Conservation (phyloP, 2,329 filamentous ascomycete genomes). For the Calonectria pseudoreteaudii region DNA sequence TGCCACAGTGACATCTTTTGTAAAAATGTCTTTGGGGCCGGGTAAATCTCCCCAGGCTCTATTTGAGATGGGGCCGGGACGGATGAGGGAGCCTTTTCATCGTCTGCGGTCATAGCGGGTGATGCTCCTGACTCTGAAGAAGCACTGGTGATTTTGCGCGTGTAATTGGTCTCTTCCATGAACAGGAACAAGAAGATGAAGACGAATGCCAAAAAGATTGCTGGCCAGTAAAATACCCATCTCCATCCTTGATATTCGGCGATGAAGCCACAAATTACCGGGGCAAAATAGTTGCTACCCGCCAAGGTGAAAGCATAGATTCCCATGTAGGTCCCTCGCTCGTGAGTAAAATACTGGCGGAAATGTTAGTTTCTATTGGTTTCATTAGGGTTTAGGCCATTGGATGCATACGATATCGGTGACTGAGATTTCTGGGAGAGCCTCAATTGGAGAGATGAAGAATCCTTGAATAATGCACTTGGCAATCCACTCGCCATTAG, state of each 20-base stretch:
- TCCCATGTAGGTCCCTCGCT: constrained; percentile 57
- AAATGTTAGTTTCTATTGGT: neutral
- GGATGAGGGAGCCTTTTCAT: constrained; percentile 9
- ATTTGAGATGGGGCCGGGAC: neutral
- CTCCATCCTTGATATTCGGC: constrained; percentile 54
- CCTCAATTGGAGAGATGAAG: constrained; percentile 58
- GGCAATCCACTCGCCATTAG: constrained; percentile 58
- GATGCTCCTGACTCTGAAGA: neutral
- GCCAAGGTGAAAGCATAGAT: constrained; percentile 55
- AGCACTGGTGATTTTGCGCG: constrained; percentile 39
- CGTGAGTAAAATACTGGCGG: constrained; percentile 51
- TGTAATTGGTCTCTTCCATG: constrained; percentile 70
- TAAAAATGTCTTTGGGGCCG: constrained; percentile 50
- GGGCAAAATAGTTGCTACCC: constrained; percentile 57
- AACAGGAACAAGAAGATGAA: constrained; percentile 63
- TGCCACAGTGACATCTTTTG: constrained; percentile 57
- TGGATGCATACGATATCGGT: constrained; percentile 50
- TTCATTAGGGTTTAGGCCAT: no score
- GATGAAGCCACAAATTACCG: constrained; percentile 59
- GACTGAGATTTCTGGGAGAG: constrained; percentile 58
- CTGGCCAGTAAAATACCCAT: constrained; percentile 58
- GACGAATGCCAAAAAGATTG: constrained; percentile 51
- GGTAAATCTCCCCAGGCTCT: constrained; percentile 21
- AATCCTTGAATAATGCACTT: constrained; percentile 58
- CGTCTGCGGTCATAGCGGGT: neutral